These are phyloP conservation scores for Stylonectria norvegica DNA, from an alignment of 2,329 filamentous ascomycete species.

Conservation along the genomic window DNA sequence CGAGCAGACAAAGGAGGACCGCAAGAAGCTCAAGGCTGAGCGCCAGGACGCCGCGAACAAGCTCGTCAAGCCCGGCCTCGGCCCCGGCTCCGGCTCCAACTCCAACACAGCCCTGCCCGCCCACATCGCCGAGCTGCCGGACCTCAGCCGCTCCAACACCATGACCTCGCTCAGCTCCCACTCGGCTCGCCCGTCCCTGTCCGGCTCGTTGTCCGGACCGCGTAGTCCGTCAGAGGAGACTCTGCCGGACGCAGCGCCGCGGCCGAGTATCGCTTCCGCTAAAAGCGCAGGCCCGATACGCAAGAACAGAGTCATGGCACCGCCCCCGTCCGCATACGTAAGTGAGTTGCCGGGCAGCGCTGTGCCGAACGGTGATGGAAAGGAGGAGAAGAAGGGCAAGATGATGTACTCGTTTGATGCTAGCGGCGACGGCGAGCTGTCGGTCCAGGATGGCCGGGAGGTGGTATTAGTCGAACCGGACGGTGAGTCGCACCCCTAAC, in stretches of 20 bases:
- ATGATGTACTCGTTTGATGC: conserved; percentile 90
- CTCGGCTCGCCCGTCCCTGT: conserved; percentile 71
- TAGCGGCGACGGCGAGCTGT: conserved; percentile 75
- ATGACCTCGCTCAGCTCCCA: conserved; percentile 88
- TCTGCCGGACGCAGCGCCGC: conserved; percentile 20
- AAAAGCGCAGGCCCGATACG: conserved; percentile 33
- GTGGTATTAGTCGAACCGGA: conserved; percentile 80
- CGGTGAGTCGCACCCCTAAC: conserved; percentile 54
- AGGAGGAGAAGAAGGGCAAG: conserved; percentile 62
- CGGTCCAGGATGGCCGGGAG: conserved; percentile 73
- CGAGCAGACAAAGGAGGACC: conserved; percentile 89
- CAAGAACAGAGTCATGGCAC: conserved; percentile 77
- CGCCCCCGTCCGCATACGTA: conserved; percentile 79
- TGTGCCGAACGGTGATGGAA: conserved; percentile 39
- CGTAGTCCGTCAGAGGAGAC: conserved; percentile 53
- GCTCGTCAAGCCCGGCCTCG: conserved; percentile 48
- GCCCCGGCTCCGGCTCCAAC: too few species aligned
- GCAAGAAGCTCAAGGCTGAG: conserved; percentile 86
- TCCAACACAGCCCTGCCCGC: conserved; percentile 34
- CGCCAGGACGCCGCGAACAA: conserved; percentile 75
- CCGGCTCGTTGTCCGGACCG: conserved; percentile 51
- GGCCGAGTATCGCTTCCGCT: conserved; percentile 28
- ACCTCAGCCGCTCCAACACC: conserved; percentile 75
- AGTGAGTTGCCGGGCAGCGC: conserved; percentile 59
- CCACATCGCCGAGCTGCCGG: conserved; percentile 60